Conservation (phyloP, 768 basidiomycete species). For the Dioszegia aurantiaca region DNA sequence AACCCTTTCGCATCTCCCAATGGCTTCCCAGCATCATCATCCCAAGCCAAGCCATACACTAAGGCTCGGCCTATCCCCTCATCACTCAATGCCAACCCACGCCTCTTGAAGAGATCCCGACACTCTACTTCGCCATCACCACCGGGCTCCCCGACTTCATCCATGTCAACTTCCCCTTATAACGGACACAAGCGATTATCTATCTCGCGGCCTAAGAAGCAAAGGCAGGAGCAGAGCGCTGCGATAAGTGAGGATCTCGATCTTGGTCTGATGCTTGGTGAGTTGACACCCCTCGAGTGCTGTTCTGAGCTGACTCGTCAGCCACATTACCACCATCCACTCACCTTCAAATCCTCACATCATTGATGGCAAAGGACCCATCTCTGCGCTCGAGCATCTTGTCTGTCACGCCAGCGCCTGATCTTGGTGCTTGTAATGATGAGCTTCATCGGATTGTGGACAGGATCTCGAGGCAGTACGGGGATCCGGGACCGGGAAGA, state of each 20-base stretch:
- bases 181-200: slow-evolving; percentile 1
- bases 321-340: slow-evolving; percentile 37
- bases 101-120: slow-evolving; percentile 27
- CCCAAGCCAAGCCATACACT: not conserved
- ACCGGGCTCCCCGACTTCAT: slow-evolving; percentile 29
- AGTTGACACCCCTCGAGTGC: slow-evolving; percentile 4
- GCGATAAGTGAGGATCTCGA: slow-evolving; percentile 25
- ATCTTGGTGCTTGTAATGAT: slow-evolving; percentile 27
- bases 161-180: slow-evolving; percentile 17
- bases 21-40: not conserved
- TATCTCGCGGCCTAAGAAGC: slow-evolving; percentile 8
- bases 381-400: slow-evolving; percentile 22
- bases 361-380: slow-evolving; percentile 31
- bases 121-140: slow-evolving; percentile 29
- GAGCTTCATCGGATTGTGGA: slow-evolving; percentile 22
- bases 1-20: slow-evolving; percentile 11
- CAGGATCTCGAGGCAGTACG: slow-evolving; percentile 21
- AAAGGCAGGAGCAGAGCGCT: not conserved
- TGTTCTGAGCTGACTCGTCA: slow-evolving; percentile 8
- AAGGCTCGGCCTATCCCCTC: not conserved
- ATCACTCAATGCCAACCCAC: slow-evolving; percentile 8
- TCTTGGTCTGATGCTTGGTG: slow-evolving; percentile 42
- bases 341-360: slow-evolving; percentile 38
- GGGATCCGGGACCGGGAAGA: slow-evolving; percentile 12
- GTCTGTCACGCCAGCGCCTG: slow-evolving; percentile 32